Conservation (phyloP, 2,329 filamentous ascomycete genomes). For the Endoconidiophora laricicola region DNA sequence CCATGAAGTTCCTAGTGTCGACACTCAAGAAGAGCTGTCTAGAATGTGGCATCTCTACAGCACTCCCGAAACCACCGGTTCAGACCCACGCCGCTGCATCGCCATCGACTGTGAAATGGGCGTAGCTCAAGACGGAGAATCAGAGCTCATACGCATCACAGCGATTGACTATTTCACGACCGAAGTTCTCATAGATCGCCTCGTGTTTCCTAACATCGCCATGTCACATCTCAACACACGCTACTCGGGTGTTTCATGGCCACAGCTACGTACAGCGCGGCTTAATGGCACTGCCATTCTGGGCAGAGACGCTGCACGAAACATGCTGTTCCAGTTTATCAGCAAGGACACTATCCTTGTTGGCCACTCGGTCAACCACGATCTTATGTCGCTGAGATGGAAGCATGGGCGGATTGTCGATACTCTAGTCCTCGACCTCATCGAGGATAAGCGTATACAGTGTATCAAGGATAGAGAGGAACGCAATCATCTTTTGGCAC, state of each 20-base stretch:
- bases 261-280: constrained; percentile 23
- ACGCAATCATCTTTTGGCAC: constrained; percentile 7
- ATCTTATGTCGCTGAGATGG: constrained; percentile 30
- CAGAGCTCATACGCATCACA: constrained; percentile 35
- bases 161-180: constrained; percentile 34
- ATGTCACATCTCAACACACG: constrained; percentile 34
- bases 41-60: constrained; percentile 17
- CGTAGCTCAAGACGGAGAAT: constrained; percentile 25
- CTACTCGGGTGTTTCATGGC: constrained; percentile 30
- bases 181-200: constrained; percentile 29
- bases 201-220: constrained; percentile 30
- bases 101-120: constrained; percentile 42
- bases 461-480: constrained; percentile 9
- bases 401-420: constrained; percentile 30
- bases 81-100: constrained; percentile 18
- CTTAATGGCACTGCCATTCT: constrained; percentile 21
- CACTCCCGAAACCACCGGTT: constrained; percentile 13
- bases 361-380: constrained; percentile 27
- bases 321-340: constrained; percentile 27
- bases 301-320: constrained; percentile 26
- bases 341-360: constrained; percentile 31
- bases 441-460: constrained; percentile 9
- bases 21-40: constrained; percentile 17
- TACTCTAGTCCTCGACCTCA: constrained; percentile 23
- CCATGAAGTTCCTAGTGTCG: constrained; percentile 14